Base-by-base conservation (phyloP, 805 yeast species). In the Cyberlindnera mississippiensis region DNA sequence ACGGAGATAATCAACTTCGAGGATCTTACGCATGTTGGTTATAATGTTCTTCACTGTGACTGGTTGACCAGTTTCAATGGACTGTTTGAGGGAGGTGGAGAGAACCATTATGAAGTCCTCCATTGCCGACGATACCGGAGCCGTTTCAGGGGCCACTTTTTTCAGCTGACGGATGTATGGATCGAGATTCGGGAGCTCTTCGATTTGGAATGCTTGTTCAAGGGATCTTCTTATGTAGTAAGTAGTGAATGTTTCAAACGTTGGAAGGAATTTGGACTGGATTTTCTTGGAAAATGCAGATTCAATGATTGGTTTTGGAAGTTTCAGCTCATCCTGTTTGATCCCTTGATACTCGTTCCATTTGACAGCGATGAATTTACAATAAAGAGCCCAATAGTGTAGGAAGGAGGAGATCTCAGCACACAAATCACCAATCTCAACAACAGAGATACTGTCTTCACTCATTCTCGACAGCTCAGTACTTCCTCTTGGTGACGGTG, bases 311-410 rank as follows among this genome's bases (percentile, higher is more conserved):
- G 85, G 70, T 27, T 65, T 57, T 3, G 89, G 88, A 30, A 73
- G 60, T 18, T 62, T 56, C 15, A 69, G 55, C 13, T 50, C 59
- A 3, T 59, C 50, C 16, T 48, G 45, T 35, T 41, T 33, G 20
- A 50, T 36, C 38, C 57, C 46, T 49, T 57, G 40, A 34, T 74
- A 69, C 38, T 72, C 76, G 40, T 72, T 72, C 80, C 90, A 87
- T 44, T 83, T 76, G 15, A 76, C 72, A 1, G 84, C 75, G 51
- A 85, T 73, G 53, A 88, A 89, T 53, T 78, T 77, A 44, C 83
- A 72, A 58, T 86, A 87, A 66, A 83, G 70, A 15, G 85, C 71
- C 98, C 98, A 91, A 48, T 88, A 80, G 56, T 85, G 86, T 56
- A 91, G 66, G 59, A 93, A 83, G 8, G 82, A 69, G 0, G 95